Evolutionary conservation across 129 eudicot species (phyloP), one percentile per base, ranked within the genome.

Genomic region (Helianthus tuberosus): DNA sequence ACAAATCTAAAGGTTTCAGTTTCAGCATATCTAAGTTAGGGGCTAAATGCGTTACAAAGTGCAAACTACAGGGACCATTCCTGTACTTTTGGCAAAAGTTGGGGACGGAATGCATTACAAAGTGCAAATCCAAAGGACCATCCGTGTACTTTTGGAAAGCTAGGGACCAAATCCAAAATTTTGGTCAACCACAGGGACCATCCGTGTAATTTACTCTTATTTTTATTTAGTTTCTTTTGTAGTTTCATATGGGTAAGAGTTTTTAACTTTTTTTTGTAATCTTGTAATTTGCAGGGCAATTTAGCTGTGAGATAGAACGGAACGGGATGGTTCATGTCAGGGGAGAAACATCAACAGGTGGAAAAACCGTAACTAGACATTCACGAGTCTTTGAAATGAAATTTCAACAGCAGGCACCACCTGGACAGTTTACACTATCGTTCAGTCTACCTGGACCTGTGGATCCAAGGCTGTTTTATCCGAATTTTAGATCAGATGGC

Each of bases 401-500:
- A 64, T 58, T 86, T 36, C 89, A 84, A 83, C 96, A 90, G 73
- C 92, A 86, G 66, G 73, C 89, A 14, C 91, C 93, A 1, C 88
- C 96, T 51, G 98, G 98, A 57, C 96, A 88, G 20, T 94, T 94
- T 79, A 74, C 83, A 20, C 68, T 94, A 2, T 79, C 84, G 25
- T 93, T 90, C 83, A 77, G 71, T 66, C 88, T 94, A 44, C 97
- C 98, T 2, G 98, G 97, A 60, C 89, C 91, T 7, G 96, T 94
- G 39, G 97, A 94, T 83, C 97, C 98, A 11, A 81, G 91, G 86
- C 77, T 90, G 59, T 90, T 86, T 76, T 83, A 76, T 43, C 90
- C 89, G 11, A 83, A 71, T 58, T 94, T 94, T 73, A 81, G 96
- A 75, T 84, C 97, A 17, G 92, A 93, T 81, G 96, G 96, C 67